phyloP scores from a whole-genome alignment of 257 asterid species.

The Solanum pennellii region DNA sequence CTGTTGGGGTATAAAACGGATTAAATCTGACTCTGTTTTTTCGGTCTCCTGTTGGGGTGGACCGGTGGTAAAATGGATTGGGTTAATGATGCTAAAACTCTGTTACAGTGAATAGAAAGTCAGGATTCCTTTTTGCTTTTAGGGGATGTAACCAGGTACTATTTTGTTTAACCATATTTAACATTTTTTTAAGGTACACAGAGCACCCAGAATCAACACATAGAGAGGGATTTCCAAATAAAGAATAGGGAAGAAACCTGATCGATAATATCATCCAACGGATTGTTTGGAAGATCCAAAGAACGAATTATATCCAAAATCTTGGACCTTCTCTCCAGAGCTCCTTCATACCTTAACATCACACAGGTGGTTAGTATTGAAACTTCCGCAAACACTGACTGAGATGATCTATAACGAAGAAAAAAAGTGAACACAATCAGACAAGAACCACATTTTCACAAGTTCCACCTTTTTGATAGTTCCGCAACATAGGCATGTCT shows the following conservation, averaged over 20 bases:
- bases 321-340: conserved; percentile 58
- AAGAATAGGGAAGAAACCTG: conserved; percentile 43
- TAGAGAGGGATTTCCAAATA: background rate
- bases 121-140: background rate
- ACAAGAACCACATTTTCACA: background rate
- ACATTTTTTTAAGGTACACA: background rate
- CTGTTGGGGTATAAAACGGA: background rate
- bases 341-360: conserved; percentile 68
- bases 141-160: background rate
- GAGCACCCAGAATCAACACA: background rate
- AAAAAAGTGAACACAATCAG: background rate
- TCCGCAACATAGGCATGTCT: conserved; percentile 64
- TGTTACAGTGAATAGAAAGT: background rate
- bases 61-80: background rate
- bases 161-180: background rate
- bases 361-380: background rate
- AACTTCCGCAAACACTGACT: background rate
- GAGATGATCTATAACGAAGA: background rate
- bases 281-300: conserved; percentile 96
- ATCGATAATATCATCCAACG: conserved; percentile 93
- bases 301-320: conserved; percentile 71
- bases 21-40: background rate
- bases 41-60: background rate
- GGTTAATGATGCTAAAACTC: background rate
- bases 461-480: conserved; percentile 49